Conservation (phyloP, 2,329 filamentous ascomycete genomes). For the Diaporthe nobilis region DNA sequence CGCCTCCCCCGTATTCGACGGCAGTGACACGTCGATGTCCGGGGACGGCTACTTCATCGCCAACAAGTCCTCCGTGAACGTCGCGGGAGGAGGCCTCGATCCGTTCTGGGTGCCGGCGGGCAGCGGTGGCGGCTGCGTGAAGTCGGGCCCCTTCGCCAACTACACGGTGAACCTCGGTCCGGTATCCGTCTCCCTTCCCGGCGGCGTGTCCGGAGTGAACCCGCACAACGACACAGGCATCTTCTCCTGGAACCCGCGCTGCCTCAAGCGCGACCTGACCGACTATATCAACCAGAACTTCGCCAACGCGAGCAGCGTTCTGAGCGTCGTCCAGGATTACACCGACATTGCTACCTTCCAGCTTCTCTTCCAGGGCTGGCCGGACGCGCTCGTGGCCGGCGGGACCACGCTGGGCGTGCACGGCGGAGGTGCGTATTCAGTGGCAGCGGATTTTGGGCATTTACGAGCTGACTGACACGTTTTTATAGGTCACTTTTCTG, state of each 20-base stretch:
- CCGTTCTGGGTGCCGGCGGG: conserved; percentile 55
- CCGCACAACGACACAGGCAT: conserved; percentile 44
- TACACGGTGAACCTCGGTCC: conserved; percentile 54
- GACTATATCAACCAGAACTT: conserved; percentile 33
- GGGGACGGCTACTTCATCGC: conserved; percentile 56
- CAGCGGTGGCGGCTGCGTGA: conserved; percentile 66
- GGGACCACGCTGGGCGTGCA: conserved; percentile 9
- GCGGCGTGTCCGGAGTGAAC: conserved; percentile 46
- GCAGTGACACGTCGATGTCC: conserved; percentile 59
- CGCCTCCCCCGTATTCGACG: conserved; percentile 61
- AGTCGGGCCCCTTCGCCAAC: conserved; percentile 59
- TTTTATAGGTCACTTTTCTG: background rate
- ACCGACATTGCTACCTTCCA: conserved; percentile 51
- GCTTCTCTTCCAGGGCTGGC: conserved; percentile 49
- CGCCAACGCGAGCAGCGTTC: conserved; percentile 9
- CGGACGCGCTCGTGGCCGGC: background rate
- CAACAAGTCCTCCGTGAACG: conserved; percentile 50
- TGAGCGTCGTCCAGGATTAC: conserved; percentile 3
- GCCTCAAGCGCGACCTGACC: conserved; percentile 54
- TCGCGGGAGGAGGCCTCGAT: conserved; percentile 44
- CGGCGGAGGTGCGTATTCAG: background rate
- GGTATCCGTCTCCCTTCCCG: conserved; percentile 48
- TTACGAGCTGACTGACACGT: background rate
- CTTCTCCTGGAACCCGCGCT: conserved; percentile 55
- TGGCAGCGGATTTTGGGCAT: no score